phyloP scores from a whole-genome alignment of 352 stramenopile species.

The Globisporangium recalcitrans region DNA sequence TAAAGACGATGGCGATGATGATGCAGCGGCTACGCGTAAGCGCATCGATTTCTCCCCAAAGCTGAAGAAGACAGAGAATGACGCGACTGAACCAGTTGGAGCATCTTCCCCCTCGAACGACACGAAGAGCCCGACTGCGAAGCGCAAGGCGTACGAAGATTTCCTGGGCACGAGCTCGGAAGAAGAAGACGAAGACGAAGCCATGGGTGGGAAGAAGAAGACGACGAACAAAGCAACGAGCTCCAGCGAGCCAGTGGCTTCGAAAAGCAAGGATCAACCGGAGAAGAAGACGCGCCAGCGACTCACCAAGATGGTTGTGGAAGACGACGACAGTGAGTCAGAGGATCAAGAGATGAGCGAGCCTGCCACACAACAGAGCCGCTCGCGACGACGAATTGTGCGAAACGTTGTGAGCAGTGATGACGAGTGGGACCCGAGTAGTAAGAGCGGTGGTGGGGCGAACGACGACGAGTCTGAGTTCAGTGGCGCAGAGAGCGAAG shows the following conservation, averaged over 20 bases:
- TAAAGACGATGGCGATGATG: slow-evolving; percentile 5
- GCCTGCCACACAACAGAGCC: slow-evolving; percentile 11
- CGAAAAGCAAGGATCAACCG: slow-evolving; percentile 16
- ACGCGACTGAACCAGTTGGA: slow-evolving; percentile 6
- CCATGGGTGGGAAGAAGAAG: slow-evolving; percentile 19
- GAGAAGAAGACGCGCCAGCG: slow-evolving; percentile 14
- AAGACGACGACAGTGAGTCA: slow-evolving; percentile 80
- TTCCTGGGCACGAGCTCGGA: slow-evolving; percentile 69
- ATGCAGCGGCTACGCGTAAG: slow-evolving; percentile 33
- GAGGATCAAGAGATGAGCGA: slow-evolving; percentile 18
- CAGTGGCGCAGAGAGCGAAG: slow-evolving; percentile 28
- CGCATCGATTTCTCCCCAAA: slow-evolving; percentile 77
- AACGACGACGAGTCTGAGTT: slow-evolving; percentile 60
- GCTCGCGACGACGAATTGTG: slow-evolving; percentile 21
- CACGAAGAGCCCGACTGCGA: slow-evolving; percentile 12
- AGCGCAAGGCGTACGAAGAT: slow-evolving; percentile 67
- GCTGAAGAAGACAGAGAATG: slow-evolving; percentile 12
- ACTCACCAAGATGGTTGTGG: slow-evolving; percentile 48
- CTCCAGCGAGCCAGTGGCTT: slow-evolving; percentile 27
- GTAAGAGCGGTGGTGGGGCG: slow-evolving; percentile 25
- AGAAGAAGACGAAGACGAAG: slow-evolving; percentile 33
- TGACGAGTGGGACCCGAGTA: slow-evolving; percentile 37
- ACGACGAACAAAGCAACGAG: not conserved
- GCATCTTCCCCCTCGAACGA: not conserved
- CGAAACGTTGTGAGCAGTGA: slow-evolving; percentile 42